Evolutionary conservation across 441 rosid species (phyloP).

Genomic region (Erodium texanum): DNA sequence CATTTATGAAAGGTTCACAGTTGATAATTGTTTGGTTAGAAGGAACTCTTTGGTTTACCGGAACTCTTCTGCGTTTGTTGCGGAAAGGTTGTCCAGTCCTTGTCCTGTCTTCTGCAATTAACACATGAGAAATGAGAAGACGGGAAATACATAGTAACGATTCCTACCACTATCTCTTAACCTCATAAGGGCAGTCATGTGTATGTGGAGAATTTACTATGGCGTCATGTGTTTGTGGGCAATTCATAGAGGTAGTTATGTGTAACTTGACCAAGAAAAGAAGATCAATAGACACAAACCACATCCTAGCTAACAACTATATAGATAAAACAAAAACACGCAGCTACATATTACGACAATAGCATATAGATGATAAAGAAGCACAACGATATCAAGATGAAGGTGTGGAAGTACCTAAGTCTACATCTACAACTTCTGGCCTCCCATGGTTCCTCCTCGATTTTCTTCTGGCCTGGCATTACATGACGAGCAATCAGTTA

Average conservation of each 20-base stretch:
- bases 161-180: too few relatives aligned
- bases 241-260: too few relatives aligned
- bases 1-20: slow-evolving; percentile 37
- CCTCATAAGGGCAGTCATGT: too few relatives aligned
- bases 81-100: slow-evolving; percentile 27
- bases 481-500: slow-evolving; percentile 15
- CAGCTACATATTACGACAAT: not conserved
- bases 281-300: too few relatives aligned
- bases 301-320: too few relatives aligned
- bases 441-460: slow-evolving; percentile 32
- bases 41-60: slow-evolving; percentile 16
- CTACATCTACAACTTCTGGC: slow-evolving; percentile 39
- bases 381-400: not conserved
- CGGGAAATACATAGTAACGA: too few relatives aligned
- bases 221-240: too few relatives aligned
- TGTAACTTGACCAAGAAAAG: too few relatives aligned
- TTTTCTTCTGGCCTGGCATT: slow-evolving; percentile 54
- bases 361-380: not conserved
- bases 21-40: slow-evolving; percentile 24
- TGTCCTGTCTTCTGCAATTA: slow-evolving; percentile 25
- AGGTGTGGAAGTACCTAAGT: slow-evolving; percentile 40
- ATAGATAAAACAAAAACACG: not conserved
- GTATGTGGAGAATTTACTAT: too few relatives aligned
- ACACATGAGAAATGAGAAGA: too few relatives aligned
- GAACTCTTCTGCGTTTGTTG: slow-evolving; percentile 42